Evolutionary conservation across 2,329 filamentous ascomycete species (phyloP), one percentile per base, ranked within the genome.

Genomic region (Basipetospora sp.): DNA sequence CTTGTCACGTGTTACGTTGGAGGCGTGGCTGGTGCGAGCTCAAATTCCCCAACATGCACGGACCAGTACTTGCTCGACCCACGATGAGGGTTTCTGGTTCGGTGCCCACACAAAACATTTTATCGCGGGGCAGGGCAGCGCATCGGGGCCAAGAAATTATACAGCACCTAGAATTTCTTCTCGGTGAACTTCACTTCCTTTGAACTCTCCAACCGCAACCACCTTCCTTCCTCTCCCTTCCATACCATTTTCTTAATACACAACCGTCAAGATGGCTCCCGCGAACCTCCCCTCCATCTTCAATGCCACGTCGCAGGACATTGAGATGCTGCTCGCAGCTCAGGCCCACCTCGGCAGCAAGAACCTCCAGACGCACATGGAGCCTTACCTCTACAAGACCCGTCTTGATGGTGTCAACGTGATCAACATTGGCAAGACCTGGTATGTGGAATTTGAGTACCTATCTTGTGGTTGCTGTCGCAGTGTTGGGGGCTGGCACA

Each of bases 361-460:
- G 84, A 98, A 98, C 79, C 67, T 98, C 57, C 90, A 96, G 77
- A 84, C 92, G 62, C 87, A 96, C 75, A 96, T 94, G 86, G 85
- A 93, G 71, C 83, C 86, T 53, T 98, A 98, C 76, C 80, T 98
- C 60, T 98, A 88, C 88, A 98, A 98, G 82, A 94, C 86, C 64
- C 84, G 90, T 62, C 80, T 85, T 51, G 92, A 98, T 58, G 90
- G 90, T 69, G 80, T 98, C 72, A 98, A 98, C 66, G 77, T 98
- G 52, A 75, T 98, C 67, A 98, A 98, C 80, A 85, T 98, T 67
- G 87, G 88, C 74, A 98, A 98, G 85, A 98, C 90, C 69, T 98
- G 87, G 86, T 93, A 79, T 51, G 80, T 63, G 22, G n/a, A n/a
- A n/a, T n/a, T n/a, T n/a, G n/a, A n/a, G n/a, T n/a, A n/a, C n/a